Evolutionary conservation across 768 basidiomycete genomes (phyloP), one percentile per base, ranked within the genome.

Genomic region (Russula emetica): DNA sequence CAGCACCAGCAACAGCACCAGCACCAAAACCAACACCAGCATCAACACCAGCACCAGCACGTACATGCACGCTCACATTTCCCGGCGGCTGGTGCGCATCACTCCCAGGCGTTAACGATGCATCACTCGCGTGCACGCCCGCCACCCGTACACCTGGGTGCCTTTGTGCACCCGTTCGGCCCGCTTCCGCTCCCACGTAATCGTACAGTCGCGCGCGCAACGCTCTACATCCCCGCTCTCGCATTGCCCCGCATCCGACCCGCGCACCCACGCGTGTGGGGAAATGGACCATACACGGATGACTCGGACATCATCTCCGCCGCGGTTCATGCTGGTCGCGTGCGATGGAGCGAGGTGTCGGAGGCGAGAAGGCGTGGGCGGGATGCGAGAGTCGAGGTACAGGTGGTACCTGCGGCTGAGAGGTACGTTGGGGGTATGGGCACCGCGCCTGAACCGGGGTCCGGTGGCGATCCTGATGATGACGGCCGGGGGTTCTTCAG

Each of bases 241-340:
- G 81, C 82, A 69, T 77, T 90, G 24, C 88, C 87, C 0, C 74
- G 78, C 16, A 74, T 79, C 53, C 79, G 82, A 57, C 86, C 86
- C 14, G 64, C 72, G 6, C 80, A 74, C 32, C 84, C 83, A 16
- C 80, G 79, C n/a, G 77, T 90, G 22, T 90, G 88, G 88, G 88
- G 88, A 57, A 87, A 85, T 24, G 87, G 55, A 0, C 58, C 60
- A 40, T 90, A 90, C 74, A 90, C 88, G 0, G 88, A 90, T 73
- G 88, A 90, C 73, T 88, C 87, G 10, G 86, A 89, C 68, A 70
- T 89, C 56, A 83, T 88, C 70, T 70, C 86, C 45, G 86, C 85
- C 60, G 87, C 85, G 2, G 73, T 90, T 52, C 88, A 90, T 67
- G 78, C 86, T 0, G 88, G 88, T 8, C 71, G 76, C 54, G 70